These are phyloP conservation scores for Cladorrhinum sp. DNA, from an alignment of 2,329 filamentous ascomycete species.

Conservation along the genomic window DNA sequence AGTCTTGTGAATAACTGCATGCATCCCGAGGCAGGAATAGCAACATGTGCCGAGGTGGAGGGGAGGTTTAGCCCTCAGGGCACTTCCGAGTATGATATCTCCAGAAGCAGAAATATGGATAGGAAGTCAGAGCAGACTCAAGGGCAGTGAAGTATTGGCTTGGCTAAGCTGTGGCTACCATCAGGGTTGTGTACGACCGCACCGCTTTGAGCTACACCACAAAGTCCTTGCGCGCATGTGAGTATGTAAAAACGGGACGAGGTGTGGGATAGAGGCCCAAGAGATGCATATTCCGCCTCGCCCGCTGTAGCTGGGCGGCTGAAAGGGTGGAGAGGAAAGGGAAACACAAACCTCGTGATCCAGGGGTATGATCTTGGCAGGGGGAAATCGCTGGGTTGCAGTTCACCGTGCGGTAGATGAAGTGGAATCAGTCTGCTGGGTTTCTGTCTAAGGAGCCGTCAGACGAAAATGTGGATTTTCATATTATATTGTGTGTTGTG, in stretches of 20 bases:
- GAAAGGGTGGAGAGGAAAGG: background rate
- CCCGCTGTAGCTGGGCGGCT: background rate
- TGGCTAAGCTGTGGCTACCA: conserved; percentile 10
- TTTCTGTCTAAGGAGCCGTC: too few species aligned
- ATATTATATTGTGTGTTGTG: too few species aligned
- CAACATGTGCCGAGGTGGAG: background rate
- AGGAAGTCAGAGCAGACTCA: background rate
- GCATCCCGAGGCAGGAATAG: background rate
- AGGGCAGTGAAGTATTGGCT: conserved; percentile 21
- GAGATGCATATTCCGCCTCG: conserved; percentile 1
- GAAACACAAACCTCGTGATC: conserved; percentile 10
- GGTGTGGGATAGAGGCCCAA: background rate
- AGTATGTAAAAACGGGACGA: conserved; percentile 1
- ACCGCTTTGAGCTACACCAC: background rate
- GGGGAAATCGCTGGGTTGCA: conserved; percentile 5
- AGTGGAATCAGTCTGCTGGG: too few species aligned
- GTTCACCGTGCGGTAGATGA: too few species aligned
- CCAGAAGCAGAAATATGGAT: background rate
- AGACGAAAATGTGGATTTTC: too few species aligned
- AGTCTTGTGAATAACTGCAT: conserved; percentile 19
- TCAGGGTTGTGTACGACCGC: background rate
- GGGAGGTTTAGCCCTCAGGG: background rate
- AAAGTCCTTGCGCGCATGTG: background rate
- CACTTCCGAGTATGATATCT: background rate
- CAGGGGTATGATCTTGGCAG: conserved; percentile 3